Percentiles rank a stretch among this genome's conserved stretches.
Conservation (phyloP, 2,329 filamentous ascomycete species). For the Taxawa tesnikishii region DNA sequence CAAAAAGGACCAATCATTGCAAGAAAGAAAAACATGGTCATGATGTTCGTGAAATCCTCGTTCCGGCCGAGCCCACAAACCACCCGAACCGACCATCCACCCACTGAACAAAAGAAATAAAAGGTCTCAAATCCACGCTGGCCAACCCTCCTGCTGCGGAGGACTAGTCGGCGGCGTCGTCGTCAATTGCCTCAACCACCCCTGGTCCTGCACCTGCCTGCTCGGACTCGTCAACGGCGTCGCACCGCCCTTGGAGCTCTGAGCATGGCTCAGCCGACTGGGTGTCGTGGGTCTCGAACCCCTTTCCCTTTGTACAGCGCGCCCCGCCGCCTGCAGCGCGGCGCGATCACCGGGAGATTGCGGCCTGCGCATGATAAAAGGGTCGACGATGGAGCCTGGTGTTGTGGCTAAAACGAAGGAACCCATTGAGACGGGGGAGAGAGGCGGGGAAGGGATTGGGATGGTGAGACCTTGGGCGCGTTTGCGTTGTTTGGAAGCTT, state of each 20-base stretch:
- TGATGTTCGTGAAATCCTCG: no score
- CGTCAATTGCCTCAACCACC: not conserved
- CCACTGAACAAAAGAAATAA: constrained; percentile 1
- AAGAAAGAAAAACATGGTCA: no score
- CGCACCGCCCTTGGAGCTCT: constrained; percentile 2
- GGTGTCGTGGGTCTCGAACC: constrained; percentile 4
- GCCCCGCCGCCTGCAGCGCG: constrained; percentile 13
- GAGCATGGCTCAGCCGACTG: constrained; percentile 6
- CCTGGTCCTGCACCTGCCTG: no score
- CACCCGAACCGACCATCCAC: not conserved
- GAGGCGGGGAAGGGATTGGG: no score
- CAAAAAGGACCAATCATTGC: no score
- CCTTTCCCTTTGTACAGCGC: constrained; percentile 12
- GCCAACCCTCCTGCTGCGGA: constrained; percentile 5
- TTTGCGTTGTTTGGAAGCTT: constrained; percentile 1
- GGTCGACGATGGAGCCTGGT: no score
- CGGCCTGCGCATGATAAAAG: constrained; percentile 15
- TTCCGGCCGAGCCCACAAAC: no score
- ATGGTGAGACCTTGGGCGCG: no score
- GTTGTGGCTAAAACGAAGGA: no score
- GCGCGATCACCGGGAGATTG: constrained; percentile 13
- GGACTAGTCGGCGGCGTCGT: constrained; percentile 4
- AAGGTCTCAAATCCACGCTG: constrained; percentile 6
- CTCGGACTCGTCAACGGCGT: not conserved
- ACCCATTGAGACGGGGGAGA: no score